phyloP scores from a whole-genome alignment of 2,329 filamentous ascomycete species.

The Dactylella cylindrospora region DNA sequence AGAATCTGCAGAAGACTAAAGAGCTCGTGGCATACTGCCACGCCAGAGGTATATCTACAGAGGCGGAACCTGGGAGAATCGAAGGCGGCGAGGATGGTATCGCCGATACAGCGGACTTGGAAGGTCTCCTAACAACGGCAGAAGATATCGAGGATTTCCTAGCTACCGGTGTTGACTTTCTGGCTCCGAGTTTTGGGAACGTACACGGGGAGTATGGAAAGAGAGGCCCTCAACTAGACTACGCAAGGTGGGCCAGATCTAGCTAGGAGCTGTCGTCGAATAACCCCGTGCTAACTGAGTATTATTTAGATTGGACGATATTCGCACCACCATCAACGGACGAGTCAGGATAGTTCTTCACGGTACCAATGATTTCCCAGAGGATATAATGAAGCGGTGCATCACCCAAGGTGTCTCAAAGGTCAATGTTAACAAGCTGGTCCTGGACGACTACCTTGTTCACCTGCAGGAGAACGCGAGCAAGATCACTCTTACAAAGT shows the following conservation, averaged over 20 bases:
- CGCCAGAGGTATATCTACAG: slow-evolving; percentile 66
- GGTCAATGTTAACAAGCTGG: slow-evolving; percentile 62
- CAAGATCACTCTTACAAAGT: slow-evolving; percentile 51
- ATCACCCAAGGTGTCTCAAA: slow-evolving; percentile 59
- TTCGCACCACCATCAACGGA: slow-evolving; percentile 51
- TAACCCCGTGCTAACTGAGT: too few species aligned
- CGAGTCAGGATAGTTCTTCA: slow-evolving; percentile 59
- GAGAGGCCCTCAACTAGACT: slow-evolving; percentile 65
- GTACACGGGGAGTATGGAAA: slow-evolving; percentile 73
- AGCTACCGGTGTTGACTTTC: slow-evolving; percentile 69
- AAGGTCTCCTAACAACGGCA: slow-evolving; percentile 66
- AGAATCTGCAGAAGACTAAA: slow-evolving; percentile 66
- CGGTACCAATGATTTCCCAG: slow-evolving; percentile 60
- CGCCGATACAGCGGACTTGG: slow-evolving; percentile 64
- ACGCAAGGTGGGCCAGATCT: slow-evolving; percentile 55
- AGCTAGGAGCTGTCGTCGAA: too few species aligned
- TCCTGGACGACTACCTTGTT: slow-evolving; percentile 56
- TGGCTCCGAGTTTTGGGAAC: slow-evolving; percentile 75
- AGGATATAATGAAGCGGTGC: slow-evolving; percentile 58
- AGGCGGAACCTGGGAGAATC: slow-evolving; percentile 71
- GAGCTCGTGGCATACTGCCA: slow-evolving; percentile 67
- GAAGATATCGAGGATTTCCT: slow-evolving; percentile 72
- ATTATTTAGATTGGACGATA: slow-evolving; percentile 54
- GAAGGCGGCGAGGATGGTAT: slow-evolving; percentile 75
- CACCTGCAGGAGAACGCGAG: slow-evolving; percentile 54